Base-by-base conservation (phyloP, 2,329 filamentous ascomycete species). In the Paecilomyces sp. region DNA sequence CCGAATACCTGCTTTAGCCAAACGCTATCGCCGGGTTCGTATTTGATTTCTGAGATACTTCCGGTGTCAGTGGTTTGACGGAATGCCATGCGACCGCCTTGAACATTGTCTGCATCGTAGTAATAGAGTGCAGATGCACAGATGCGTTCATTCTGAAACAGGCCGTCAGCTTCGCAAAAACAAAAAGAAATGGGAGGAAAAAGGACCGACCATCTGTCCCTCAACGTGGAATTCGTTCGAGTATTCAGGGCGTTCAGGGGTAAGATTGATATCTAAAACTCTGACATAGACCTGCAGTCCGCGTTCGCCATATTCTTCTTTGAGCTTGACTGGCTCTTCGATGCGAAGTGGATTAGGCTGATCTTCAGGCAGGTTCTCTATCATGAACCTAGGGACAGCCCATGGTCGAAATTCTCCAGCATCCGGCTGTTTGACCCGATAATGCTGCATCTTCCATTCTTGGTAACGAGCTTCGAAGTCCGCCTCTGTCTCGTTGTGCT, bases 281-380 rank as follows among this genome's bases (percentile, higher is more conserved):
- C 88, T 88, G 33, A 88, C 80, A 56, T 89, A 85, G 36, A 89
- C 70, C 64, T 89, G 86, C 3, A 88, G 66, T 1, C 81, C 80
- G 5, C 70, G 68, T 1, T 76, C 65, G 8, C 68, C 64, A 61
- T 77, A 81, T n/a, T 75, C 64, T 8, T 68, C 60, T 31, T 64
- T 66, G n/a, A 76, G 65, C n/a, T 70, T 63, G 34, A 75, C 66
- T 3, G 65, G 55, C 12, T 65, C 64, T 52, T 69, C 64, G 28
- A 72, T 65, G 1, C 71, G 64, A 33, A 72, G 66, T 2, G 67
- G 61, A 33, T 60, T 63, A 3, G 65, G 63, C 18, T 71, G 58
- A 25, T 70, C 66, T 36, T 61, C 55, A 1, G 71, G 66, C 12
- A 73, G 34, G 18, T 68, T 64, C 8, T 61, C 55, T 66, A 71